Percentiles rank a stretch among this genome's conserved stretches.
phyloP scores from a whole-genome alignment of 83 land plant species.

The Larix sibirica region DNA sequence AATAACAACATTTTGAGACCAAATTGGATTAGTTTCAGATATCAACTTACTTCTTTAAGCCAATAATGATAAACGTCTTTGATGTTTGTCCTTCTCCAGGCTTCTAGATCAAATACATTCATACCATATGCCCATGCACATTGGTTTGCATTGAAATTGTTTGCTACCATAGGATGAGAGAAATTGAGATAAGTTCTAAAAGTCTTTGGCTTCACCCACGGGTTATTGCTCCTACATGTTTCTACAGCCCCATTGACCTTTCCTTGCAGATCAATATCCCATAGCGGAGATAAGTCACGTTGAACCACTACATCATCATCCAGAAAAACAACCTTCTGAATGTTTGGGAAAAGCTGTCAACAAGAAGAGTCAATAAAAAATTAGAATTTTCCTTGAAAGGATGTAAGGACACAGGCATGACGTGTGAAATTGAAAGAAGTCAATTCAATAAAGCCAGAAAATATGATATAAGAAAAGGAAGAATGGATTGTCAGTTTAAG shows the following conservation, averaged over 20 bases:
- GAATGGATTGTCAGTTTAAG: too few relatives aligned
- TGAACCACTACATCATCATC: constrained; percentile 95
- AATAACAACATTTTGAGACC: neutral
- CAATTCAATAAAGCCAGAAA: too few relatives aligned
- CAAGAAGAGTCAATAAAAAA: neutral
- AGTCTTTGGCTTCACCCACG: constrained; percentile 41
- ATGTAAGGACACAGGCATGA: too few relatives aligned
- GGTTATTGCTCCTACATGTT: constrained; percentile 46
- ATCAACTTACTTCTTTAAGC: constrained; percentile 62
- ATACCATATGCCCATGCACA: constrained; percentile 88
- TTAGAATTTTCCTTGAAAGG: too few relatives aligned
- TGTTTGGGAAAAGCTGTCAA: constrained; percentile 84
- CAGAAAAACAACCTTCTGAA: constrained; percentile 78
- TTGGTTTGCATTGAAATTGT: constrained; percentile 33
- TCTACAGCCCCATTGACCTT: constrained; percentile 86
- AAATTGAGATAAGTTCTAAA: constrained; percentile 64
- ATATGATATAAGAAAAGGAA: too few relatives aligned
- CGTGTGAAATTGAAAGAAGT: too few relatives aligned
- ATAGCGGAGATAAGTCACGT: constrained; percentile 69
- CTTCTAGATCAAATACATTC: constrained; percentile 71
- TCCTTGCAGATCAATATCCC: constrained; percentile 71
- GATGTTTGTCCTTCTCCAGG: constrained; percentile 72
- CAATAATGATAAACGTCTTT: constrained; percentile 66
- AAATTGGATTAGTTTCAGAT: neutral
- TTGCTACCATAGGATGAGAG: constrained; percentile 51